Evolutionary conservation across 176 grass and related monocot species (phyloP).

Genomic region (Bolboschoenus planiculmis): DNA sequence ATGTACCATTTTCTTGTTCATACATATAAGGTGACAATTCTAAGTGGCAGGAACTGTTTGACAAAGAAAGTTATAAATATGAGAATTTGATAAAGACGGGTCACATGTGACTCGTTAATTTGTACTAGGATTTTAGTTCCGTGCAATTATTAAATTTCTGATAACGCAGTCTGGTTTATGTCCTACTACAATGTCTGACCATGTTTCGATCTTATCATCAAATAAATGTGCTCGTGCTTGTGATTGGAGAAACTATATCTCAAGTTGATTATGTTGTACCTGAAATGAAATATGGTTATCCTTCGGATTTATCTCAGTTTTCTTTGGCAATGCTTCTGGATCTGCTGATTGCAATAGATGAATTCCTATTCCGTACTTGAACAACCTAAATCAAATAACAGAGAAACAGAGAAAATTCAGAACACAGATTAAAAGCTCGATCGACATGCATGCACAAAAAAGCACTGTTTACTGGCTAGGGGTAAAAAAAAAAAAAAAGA

Average conservation of each 20-base stretch:
- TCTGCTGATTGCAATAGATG: slow-evolving; percentile 71
- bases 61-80: background rate
- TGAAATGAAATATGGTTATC: slow-evolving; percentile 96
- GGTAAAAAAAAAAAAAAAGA: background rate
- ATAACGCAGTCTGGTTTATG: background rate
- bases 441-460: background rate
- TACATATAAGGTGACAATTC: background rate
- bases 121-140: background rate
- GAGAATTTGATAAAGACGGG: background rate
- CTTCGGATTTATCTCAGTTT: slow-evolving; percentile 73
- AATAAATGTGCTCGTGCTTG: background rate
- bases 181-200: background rate
- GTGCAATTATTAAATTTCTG: background rate
- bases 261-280: slow-evolving; percentile 17
- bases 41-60: background rate
- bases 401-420: background rate
- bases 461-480: background rate
- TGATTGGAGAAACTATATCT: background rate
- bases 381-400: slow-evolving; percentile 35
- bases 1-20: background rate
- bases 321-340: slow-evolving; percentile 38
- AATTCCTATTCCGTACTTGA: slow-evolving; percentile 75
- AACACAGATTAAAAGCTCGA: background rate
- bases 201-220: too few species aligned
- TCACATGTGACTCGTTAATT: background rate